Conservation (phyloP, 2,329 filamentous ascomycete genomes). For the Fusarium temperatum region DNA sequence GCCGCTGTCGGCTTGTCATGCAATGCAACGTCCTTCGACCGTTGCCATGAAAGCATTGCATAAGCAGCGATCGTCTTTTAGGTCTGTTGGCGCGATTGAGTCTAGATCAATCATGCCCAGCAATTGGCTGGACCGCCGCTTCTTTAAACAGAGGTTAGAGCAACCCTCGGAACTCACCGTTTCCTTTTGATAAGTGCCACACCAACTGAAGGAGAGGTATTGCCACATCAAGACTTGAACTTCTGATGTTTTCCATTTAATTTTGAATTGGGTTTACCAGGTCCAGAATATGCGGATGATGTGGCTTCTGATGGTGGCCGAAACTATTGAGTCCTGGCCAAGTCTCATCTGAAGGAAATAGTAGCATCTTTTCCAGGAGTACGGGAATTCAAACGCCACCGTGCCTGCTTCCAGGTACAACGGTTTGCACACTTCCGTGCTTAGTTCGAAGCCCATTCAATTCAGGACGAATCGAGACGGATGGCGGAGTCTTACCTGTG, state of each 20-base stretch:
- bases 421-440: background rate
- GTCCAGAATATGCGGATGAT: conserved; percentile 15
- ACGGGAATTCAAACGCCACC: conserved; percentile 39
- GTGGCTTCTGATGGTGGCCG: conserved; percentile 17
- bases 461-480: background rate
- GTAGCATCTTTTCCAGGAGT: conserved; percentile 15
- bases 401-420: conserved; percentile 25
- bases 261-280: conserved; percentile 4
- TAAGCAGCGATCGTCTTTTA: background rate
- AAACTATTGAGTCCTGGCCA: conserved; percentile 11
- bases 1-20: conserved; percentile 24
- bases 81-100: background rate
- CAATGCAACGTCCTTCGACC: conserved; percentile 4
- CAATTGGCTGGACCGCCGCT: background rate
- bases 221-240: conserved; percentile 24
- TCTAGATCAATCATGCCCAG: conserved; percentile 7
- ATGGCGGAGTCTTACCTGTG: background rate
- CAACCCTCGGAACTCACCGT: conserved; percentile 15
- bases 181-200: conserved; percentile 19
- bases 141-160: background rate
- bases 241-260: conserved; percentile 4
- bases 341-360: conserved; percentile 13
- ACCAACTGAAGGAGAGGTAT: conserved; percentile 11
- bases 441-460: background rate
- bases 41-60: background rate